A percentile compares a stretch with the other conserved stretches of the same genome.
These are phyloP conservation scores for Erucastrum elatum DNA, from an alignment of 345 rosid species.

Conservation along the genomic window DNA sequence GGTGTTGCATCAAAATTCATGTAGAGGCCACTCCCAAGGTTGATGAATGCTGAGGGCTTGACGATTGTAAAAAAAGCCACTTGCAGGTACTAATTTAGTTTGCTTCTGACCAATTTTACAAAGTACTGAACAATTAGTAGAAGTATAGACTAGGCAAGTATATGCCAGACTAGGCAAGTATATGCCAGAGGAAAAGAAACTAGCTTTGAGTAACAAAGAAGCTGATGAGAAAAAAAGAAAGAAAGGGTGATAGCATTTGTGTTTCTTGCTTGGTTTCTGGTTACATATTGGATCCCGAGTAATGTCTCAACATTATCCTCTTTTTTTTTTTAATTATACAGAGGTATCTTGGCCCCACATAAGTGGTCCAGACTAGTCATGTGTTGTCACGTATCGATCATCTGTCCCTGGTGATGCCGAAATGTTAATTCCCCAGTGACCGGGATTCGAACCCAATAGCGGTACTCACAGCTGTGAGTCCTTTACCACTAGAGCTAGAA, in stretches of 20 bases:
- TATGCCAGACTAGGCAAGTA: no score
- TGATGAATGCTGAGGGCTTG: slow-evolving; percentile 85
- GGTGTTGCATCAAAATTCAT: no score
- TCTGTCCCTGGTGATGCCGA: no score
- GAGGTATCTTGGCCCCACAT: no score
- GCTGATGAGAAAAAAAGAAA: slow-evolving; percentile 44
- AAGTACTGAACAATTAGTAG: not conserved
- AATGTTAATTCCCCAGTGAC: no score
- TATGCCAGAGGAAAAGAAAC: slow-evolving; percentile 55
- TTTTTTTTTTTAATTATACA: no score
- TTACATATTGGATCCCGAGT: not conserved
- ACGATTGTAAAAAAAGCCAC: slow-evolving; percentile 88
- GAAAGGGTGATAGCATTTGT: slow-evolving; percentile 50
- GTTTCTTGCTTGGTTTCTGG: not conserved
- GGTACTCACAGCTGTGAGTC: no score
- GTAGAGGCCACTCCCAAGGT: slow-evolving; percentile 54
- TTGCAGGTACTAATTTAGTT: slow-evolving; percentile 60
- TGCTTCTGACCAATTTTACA: not conserved
- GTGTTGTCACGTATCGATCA: no score
- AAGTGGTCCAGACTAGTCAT: no score
- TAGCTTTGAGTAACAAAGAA: slow-evolving; percentile 47
- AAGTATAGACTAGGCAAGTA: not conserved
- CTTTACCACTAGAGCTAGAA: no score
- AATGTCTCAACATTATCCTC: slow-evolving; percentile 11
- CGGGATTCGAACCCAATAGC: no score